Conservation (phyloP, 2,329 filamentous ascomycete species). For the Phialocephala subalpina region DNA sequence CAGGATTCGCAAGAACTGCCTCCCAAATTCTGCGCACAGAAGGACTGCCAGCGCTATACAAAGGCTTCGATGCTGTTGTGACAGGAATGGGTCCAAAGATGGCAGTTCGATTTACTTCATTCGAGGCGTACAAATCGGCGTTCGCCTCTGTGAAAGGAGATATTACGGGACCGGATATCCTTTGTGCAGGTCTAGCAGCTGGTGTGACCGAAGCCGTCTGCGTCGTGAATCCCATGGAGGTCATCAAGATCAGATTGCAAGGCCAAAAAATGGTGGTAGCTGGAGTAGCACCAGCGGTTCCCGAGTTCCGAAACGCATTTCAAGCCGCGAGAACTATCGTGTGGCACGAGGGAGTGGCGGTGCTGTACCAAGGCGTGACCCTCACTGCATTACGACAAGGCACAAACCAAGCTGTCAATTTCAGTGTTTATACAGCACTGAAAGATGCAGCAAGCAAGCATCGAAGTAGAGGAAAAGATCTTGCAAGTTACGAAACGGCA, state of each 20-base stretch:
- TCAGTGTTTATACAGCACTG: not conserved
- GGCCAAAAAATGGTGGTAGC: not conserved
- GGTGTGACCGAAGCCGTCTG: not conserved
- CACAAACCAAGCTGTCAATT: not conserved
- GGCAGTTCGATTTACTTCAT: not conserved
- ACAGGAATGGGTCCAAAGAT: slow-evolving; percentile 1
- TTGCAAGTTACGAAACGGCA: not conserved
- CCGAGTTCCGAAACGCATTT: not conserved
- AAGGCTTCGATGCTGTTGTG: not conserved
- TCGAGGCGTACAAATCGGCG: not conserved
- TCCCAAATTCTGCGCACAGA: not conserved
- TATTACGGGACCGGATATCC: not conserved
- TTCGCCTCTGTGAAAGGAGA: not conserved
- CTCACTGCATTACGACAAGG: not conserved
- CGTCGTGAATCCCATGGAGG: not conserved
- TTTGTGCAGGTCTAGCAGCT: not conserved
- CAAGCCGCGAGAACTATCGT: not conserved
- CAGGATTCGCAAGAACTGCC: not conserved
- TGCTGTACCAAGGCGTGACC: not conserved
- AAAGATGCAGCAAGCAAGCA: not conserved
- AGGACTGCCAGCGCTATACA: not conserved
- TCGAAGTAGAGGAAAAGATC: not conserved
- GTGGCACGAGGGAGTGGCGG: not conserved
- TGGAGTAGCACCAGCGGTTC: not conserved
- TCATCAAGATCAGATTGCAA: slow-evolving; percentile 1